A percentile compares a stretch with the other conserved stretches of the same genome.
phyloP scores from a whole-genome alignment of 139 green algal genomes.

The Astrephomene gubernaculifera region DNA sequence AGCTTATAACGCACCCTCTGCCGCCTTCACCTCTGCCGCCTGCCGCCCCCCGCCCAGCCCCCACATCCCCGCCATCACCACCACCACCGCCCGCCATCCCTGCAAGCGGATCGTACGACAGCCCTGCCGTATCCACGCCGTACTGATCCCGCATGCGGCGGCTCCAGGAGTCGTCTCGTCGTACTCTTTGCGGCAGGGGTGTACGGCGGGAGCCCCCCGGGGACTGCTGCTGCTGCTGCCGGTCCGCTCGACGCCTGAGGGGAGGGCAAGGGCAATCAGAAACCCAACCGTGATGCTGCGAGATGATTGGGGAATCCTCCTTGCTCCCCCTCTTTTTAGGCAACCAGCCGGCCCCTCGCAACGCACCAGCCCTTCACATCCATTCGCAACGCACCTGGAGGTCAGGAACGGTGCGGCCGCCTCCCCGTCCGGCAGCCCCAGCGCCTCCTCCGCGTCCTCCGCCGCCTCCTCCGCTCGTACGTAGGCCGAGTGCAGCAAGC shows the following conservation, averaged over 20 bases:
- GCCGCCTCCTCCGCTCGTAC: not conserved
- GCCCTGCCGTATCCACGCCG: constrained; percentile 31
- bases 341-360: not conserved
- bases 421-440: constrained; percentile 15
- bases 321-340: not conserved
- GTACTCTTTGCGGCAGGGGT: constrained; percentile 10
- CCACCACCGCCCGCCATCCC: not conserved
- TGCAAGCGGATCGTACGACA: constrained; percentile 34
- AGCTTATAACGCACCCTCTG: constrained; percentile 6
- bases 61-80: no score
- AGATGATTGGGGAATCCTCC: not conserved
- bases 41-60: not conserved
- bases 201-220: not conserved
- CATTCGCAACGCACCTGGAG: not conserved
- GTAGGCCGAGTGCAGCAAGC: constrained; percentile 30
- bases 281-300: not conserved
- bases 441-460: constrained; percentile 23
- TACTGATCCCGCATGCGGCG: constrained; percentile 42
- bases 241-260: not conserved
- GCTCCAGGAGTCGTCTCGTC: constrained; percentile 29
- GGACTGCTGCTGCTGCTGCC: not conserved
- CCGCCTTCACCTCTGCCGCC: not conserved
- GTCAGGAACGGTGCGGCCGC: not conserved
- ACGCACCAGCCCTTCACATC: not conserved
- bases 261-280: not conserved